Evolutionary conservation across 768 basidiomycete genomes (phyloP), one percentile per base, ranked within the genome.

Genomic region (Phylloporus rhodoxanthus): DNA sequence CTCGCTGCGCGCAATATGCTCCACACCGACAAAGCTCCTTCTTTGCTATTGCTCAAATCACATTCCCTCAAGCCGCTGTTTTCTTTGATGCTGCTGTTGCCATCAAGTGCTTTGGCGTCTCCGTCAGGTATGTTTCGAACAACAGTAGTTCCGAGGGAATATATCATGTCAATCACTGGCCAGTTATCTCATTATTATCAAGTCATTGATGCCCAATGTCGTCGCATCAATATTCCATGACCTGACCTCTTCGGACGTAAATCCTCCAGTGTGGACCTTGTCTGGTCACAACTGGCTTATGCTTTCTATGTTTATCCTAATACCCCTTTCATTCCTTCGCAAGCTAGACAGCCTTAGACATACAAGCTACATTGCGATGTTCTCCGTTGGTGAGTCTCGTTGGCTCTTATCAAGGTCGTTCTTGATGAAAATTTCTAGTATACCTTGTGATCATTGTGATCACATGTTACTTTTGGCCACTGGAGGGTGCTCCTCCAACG

Each of bases 31-130:
- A 75, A 11, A 74, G 91, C 15, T 91, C 89, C 7, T 95, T 93
- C 68, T 91, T 91, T 57, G 82, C 85, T 13, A 72, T 94, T 17
- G 78, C 88, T 1, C 78, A 87, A 63, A 70, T 98, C 55, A 95
- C 95, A 0, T 96, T 92, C 66, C 95, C 95, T 2, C 81, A 76
- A 38, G 89, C 87, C 0, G 87, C 87, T 1, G 72, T 91, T 33
- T 88, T 91, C 66, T 95, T 98, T 60, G 95, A 97, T 66, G 84
- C 83, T 4, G 95, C 94, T 11, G 92, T 98, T 58, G 92, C 92
- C 9, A 85, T 84, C 65, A 98, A 98, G 65, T 98, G 95, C 67
- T 96, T 96, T 63, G 95, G 95, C 17, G 95, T 98, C 3, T 91
- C 90, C 29, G 84, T 94, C 58, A 92, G 91, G 80, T 91, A 69